Conservation (phyloP, 1,139 yeast genomes). For the Suhomyces bribrorum region DNA sequence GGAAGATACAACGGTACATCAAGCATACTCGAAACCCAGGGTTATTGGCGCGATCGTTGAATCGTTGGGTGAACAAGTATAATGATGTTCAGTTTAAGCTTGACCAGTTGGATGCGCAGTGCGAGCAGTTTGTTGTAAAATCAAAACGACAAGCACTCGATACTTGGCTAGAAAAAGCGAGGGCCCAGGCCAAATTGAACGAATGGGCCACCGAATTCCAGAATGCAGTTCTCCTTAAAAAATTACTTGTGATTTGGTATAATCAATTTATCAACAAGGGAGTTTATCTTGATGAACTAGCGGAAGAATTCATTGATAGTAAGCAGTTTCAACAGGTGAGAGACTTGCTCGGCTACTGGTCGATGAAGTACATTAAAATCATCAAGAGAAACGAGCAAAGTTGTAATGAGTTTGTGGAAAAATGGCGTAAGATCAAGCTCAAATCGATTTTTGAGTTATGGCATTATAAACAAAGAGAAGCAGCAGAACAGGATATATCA, state of each 20-base stretch:
- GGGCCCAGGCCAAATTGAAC: conserved; percentile 8
- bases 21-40: conserved; percentile 14
- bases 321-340: conserved; percentile 28
- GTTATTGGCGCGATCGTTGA: conserved; percentile 16
- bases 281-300: conserved; percentile 27
- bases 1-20: conserved; percentile 20
- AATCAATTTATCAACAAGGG: conserved; percentile 29
- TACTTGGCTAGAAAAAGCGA: conserved; percentile 20
- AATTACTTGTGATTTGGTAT: conserved; percentile 37
- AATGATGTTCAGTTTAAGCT: conserved; percentile 16
- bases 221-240: conserved; percentile 26
- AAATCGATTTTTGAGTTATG: conserved; percentile 41
- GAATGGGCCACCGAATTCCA: conserved; percentile 25
- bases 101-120: conserved; percentile 16
- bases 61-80: conserved; percentile 26
- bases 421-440: conserved; percentile 33
- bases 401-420: conserved; percentile 35
- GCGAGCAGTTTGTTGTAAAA: conserved; percentile 15
- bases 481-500: conserved; percentile 18
- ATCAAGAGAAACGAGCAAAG: conserved; percentile 38
- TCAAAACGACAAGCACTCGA: conserved; percentile 15
- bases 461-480: conserved; percentile 22
- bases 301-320: conserved; percentile 32
- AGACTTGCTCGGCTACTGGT: conserved; percentile 38
- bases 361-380: conserved; percentile 37